A percentile compares a stretch with the other conserved stretches of the same genome.
These are phyloP conservation scores for Piloderma croceum DNA, from an alignment of 768 basidiomycete genomes.

Conservation along the genomic window DNA sequence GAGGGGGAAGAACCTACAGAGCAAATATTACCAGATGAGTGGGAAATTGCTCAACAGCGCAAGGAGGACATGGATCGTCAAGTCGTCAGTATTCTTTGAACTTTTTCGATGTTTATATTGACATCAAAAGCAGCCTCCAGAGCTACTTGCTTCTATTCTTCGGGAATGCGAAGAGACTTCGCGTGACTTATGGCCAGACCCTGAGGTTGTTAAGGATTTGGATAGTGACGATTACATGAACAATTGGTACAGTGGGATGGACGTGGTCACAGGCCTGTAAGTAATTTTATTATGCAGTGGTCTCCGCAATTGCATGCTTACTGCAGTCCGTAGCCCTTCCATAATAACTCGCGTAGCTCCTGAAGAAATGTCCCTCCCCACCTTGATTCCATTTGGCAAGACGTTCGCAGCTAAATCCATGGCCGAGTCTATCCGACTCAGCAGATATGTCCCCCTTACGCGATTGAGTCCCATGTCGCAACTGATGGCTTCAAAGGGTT, in stretches of 20 bases:
- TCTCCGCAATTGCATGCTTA: neutral
- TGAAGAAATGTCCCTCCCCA: conserved; percentile 44
- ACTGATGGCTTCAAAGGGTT: conserved; percentile 65
- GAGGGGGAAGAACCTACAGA: conserved; percentile 14
- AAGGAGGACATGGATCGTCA: conserved; percentile 56
- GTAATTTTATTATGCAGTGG: conserved; percentile 23
- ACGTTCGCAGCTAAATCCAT: conserved; percentile 55
- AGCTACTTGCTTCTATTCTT: conserved; percentile 54
- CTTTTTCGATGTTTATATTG: conserved; percentile 13
- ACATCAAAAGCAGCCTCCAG: conserved; percentile 50
- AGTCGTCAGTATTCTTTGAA: conserved; percentile 47
- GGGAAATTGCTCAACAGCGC: conserved; percentile 55
- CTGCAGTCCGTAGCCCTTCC: neutral
- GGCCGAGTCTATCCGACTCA: conserved; percentile 56
- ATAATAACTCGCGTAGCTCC: conserved; percentile 39
- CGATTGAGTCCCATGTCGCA: conserved; percentile 63
- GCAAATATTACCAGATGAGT: conserved; percentile 49
- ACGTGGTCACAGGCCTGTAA: conserved; percentile 57
- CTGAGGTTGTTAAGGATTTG: conserved; percentile 1
- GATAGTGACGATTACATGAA: conserved; percentile 24
- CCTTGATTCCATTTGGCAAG: conserved; percentile 43
- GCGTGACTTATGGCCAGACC: conserved; percentile 46
- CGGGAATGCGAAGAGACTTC: conserved; percentile 47
- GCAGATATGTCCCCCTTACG: conserved; percentile 50
- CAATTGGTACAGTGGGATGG: conserved; percentile 38